Conservation (phyloP, 2,329 filamentous ascomycete species). For the Bisporella sp. region DNA sequence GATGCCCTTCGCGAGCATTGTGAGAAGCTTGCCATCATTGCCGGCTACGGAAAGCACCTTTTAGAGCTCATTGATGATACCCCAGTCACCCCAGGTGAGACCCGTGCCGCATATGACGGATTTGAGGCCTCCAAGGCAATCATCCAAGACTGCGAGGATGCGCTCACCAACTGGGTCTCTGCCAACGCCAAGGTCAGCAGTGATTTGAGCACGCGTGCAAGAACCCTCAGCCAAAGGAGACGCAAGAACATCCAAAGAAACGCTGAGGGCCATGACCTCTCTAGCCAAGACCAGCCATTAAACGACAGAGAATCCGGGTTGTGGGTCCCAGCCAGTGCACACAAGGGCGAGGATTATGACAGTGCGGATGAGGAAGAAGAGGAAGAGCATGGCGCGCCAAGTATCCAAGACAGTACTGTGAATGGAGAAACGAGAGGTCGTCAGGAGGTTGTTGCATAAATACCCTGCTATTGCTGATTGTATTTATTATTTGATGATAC, state of each 20-base stretch:
- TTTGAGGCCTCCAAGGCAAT: constrained; percentile 98
- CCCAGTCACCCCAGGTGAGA: constrained; percentile 95
- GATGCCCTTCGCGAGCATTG: constrained; percentile 95
- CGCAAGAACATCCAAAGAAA: constrained; percentile 63
- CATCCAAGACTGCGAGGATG: constrained; percentile 97
- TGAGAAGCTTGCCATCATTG: constrained; percentile 97
- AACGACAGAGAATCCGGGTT: constrained; percentile 70
- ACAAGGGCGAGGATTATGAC: constrained; percentile 50
- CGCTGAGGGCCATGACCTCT: constrained; percentile 72
- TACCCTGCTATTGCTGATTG: no score
- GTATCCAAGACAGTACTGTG: constrained; percentile 44
- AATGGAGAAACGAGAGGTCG: constrained; percentile 52
- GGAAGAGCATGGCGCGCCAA: constrained; percentile 47
- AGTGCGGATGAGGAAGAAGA: constrained; percentile 62
- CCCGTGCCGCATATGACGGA: constrained; percentile 89
- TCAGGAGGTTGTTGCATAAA: constrained; percentile 35
- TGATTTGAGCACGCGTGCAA: constrained; percentile 79
- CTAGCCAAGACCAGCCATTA: constrained; percentile 71
- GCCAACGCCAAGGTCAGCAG: constrained; percentile 83
- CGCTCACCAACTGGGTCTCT: constrained; percentile 93
- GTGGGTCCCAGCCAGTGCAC: constrained; percentile 70
- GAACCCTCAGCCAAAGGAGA: constrained; percentile 80
- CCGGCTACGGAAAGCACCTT: constrained; percentile 96
- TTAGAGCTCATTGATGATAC: constrained; percentile 94
- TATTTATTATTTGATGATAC: no score